Conservation (phyloP, 352 stramenopile genomes). For the Phytopythium helicoides region DNA sequence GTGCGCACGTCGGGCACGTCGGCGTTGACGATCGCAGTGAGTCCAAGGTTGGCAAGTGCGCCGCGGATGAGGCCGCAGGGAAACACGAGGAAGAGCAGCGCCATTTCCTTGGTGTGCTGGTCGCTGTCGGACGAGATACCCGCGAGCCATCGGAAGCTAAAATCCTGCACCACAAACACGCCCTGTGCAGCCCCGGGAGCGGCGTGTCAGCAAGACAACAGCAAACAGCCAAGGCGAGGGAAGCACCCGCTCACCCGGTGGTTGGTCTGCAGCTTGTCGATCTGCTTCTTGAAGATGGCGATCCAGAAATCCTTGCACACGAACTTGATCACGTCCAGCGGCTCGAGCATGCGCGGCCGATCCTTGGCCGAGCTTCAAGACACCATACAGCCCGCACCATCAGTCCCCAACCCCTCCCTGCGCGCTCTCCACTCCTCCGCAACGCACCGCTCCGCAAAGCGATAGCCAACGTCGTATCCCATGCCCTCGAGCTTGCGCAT, state of each 20-base stretch:
- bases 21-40: constrained; percentile 94
- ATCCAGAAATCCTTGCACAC: constrained; percentile 99
- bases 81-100: constrained; percentile 94
- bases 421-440: not conserved
- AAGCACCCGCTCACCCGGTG: constrained; percentile 76
- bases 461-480: constrained; percentile 85
- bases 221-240: no score
- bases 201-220: not conserved
- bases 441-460: constrained; percentile 69
- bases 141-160: constrained; percentile 91
- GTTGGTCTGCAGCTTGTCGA: constrained; percentile 98
- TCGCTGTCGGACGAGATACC: constrained; percentile 76
- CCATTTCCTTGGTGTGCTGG: constrained; percentile 88
- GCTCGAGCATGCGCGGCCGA: constrained; percentile 77
- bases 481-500: constrained; percentile 83
- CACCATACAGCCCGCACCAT: not conserved
- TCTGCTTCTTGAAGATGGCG: constrained; percentile 97
- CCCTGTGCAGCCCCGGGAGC: constrained; percentile 25
- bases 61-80: constrained; percentile 95
- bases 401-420: not conserved
- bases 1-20: constrained; percentile 91
- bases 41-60: constrained; percentile 93
- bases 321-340: constrained; percentile 97
- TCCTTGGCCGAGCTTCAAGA: constrained; percentile 51
- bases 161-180: constrained; percentile 96